Evolutionary conservation across 306 rosid species (phyloP), one percentile per base, ranked within the genome.

Genomic region (Cucumis hystrix): DNA sequence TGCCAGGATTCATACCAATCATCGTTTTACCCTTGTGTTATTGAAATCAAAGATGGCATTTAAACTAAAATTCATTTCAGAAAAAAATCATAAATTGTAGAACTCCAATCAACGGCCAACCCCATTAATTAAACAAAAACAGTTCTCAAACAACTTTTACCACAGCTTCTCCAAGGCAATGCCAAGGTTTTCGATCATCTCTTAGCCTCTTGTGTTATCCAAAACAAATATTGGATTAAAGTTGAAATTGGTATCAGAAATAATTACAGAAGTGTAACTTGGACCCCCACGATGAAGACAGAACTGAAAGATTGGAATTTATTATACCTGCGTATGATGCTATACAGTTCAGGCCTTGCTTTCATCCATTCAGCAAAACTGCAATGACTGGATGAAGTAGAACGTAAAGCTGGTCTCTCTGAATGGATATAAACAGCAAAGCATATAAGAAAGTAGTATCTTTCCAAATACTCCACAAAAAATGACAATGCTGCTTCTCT

Each of bases 401-500:
- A 84, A 66, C 77, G 83, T 76, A 85, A 85, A 56, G 83, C 77
- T 76, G 87, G 83, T 83, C 87, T 83, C 84, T 89, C 91, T 45
- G 96, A 90, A 84, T 92, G 90, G 77, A 92, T 83, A 90, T 89
- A 92, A 63, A 92, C 98, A 18, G 98, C 91, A 86, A 92, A 92
- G 85, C 98, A 92, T 89, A 92, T 92, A 49, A 92, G 92, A 78
- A 92, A 92, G 92, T 92, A 92, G 91, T 92, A 92, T 87, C 98
- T 91, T 86, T 92, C 98, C 84, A 92, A 85, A 87, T 92, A 92
- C 87, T 92, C 98, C 85, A 90, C 81, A 49, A 92, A 92, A 82
- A 89, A 92, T 25, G 96, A 92, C 74, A 90, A 89, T 28, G 91
- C 85, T 43, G 98, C 94, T 79, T 89, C 98, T 83, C 89, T 87